A percentile compares a stretch with the other conserved stretches of the same genome.
These are phyloP conservation scores for Yarrowia galli DNA, from an alignment of 1,139 yeast genomes.

Conservation along the genomic window DNA sequence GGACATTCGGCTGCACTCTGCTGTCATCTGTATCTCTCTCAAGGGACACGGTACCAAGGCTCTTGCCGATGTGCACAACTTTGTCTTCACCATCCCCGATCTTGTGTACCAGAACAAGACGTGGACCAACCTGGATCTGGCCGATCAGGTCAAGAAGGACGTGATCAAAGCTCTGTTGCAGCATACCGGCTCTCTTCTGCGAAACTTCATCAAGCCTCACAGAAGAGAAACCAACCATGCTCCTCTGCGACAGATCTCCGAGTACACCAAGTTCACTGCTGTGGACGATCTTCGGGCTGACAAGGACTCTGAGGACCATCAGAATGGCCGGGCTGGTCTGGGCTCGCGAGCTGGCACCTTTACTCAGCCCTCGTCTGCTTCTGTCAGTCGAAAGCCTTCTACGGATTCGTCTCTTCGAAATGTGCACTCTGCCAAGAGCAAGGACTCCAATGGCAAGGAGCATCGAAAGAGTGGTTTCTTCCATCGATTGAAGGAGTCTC, in stretches of 20 bases:
- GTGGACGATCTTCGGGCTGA: conserved; percentile 46
- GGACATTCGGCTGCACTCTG: conserved; percentile 61
- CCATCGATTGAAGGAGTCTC: conserved; percentile 20
- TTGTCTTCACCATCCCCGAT: conserved; percentile 70
- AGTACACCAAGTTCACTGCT: conserved; percentile 50
- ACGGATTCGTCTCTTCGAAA: conserved; percentile 14
- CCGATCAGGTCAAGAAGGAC: conserved; percentile 66
- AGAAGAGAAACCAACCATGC: conserved; percentile 43
- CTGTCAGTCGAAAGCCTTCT: conserved; percentile 34
- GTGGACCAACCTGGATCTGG: conserved; percentile 81
- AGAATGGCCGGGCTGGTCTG: conserved; percentile 25
- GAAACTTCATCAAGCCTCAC: conserved; percentile 70
- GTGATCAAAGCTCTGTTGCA: conserved; percentile 69
- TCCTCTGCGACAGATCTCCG: conserved; percentile 49
- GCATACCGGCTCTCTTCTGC: conserved; percentile 81
- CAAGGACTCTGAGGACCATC: conserved; percentile 1
- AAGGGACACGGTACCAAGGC: conserved; percentile 73
- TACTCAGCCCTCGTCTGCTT: conserved; percentile 36
- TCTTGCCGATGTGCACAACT: conserved; percentile 74
- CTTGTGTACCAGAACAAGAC: conserved; percentile 69
- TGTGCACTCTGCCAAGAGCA: conserved; percentile 2
- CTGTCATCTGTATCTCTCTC: conserved; percentile 70
- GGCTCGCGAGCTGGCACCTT: conserved; percentile 16
- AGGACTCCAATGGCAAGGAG: conserved; percentile 14
- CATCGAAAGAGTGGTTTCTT: conserved; percentile 35